Conservation (phyloP, 495 filamentous ascomycete species). For the Immersiella caudata region DNA sequence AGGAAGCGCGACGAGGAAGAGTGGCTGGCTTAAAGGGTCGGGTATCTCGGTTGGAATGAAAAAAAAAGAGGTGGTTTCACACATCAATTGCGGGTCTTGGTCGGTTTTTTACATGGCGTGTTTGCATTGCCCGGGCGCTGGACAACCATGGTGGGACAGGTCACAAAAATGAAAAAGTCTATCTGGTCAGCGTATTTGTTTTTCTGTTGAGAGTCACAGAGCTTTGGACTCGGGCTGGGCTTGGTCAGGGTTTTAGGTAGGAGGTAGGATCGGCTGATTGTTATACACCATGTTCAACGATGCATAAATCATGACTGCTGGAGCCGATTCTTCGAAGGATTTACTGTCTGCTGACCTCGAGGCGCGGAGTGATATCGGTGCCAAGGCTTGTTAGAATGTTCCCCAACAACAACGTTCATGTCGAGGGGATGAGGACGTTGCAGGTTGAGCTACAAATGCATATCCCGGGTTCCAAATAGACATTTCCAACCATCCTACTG, state of each 20-base stretch:
- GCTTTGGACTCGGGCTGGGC: not conserved
- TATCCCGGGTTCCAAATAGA: no score
- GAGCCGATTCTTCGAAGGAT: not conserved
- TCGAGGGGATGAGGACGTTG: no score
- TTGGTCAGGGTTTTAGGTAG: not conserved
- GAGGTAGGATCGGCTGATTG: not conserved
- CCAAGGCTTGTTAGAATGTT: not conserved
- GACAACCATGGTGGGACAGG: not conserved
- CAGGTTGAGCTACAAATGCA: no score
- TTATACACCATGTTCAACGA: not conserved
- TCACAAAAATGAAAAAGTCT: conserved; percentile 7
- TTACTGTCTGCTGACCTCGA: not conserved
- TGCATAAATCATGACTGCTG: not conserved
- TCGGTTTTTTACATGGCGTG: not conserved
- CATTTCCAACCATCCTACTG: no score
- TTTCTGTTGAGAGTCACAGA: not conserved
- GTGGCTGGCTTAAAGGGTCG: conserved; percentile 47
- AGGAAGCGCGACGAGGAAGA: conserved; percentile 54
- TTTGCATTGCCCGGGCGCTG: conserved; percentile 4
- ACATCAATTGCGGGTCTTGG: not conserved
- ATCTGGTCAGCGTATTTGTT: not conserved
- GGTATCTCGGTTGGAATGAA: not conserved
- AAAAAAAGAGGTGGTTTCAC: not conserved
- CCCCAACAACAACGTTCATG: no score
- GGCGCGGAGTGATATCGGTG: not conserved